Evolutionary conservation across 495 filamentous ascomycete genomes (phyloP), one percentile per base, ranked within the genome.

Genomic region (Aspergillus campestris): DNA sequence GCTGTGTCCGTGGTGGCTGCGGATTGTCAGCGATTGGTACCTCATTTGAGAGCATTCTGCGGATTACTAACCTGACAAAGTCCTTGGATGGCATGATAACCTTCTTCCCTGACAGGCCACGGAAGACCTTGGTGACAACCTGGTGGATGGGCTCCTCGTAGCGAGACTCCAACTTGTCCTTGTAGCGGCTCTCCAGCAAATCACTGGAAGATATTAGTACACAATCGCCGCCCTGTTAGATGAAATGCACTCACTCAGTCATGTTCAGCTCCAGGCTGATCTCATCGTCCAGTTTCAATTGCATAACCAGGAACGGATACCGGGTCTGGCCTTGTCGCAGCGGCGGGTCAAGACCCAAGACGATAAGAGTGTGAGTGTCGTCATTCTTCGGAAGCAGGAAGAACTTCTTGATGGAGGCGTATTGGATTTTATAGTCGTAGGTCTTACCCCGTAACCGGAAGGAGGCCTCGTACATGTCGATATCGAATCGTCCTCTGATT

Each of bases 391-490:
- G 94, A 6, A 99, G 81, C 43, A 95, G 73, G 79, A 99, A 94
- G 65, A 97, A 97, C 66, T 97, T 97, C 72, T 99, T 99, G 71
- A 96, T 87, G 31, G 81, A 76, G 31, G 95, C 86, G 61, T 95
- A 99, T 68, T 95, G 88, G 50, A 99, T 95, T 75, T 99, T 99
- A 79, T 99, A 99, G 73, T 97, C 94, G 75, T 99, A 99, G 29
- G 94, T 99, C 68, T 97, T 97, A 40, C 94, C 94, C 40, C 94
- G 91, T 46, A 99, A 79, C 45, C 94, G 84, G 79, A 99, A 97
- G 5, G 94, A 97, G 1, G 81, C 80, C 61, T 97, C 94, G 77
- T 97, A 99, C 87, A 99, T 95, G 62, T 97, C 94, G 73, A 97
- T 94, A 65, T 96, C 94, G 75, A 97, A 99, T 40, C 94, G 92